Percentiles rank a stretch among this genome's conserved stretches.
Evolutionary conservation across 768 basidiomycete genomes (phyloP).

Genomic region (Clitopilus hobsonii): DNA sequence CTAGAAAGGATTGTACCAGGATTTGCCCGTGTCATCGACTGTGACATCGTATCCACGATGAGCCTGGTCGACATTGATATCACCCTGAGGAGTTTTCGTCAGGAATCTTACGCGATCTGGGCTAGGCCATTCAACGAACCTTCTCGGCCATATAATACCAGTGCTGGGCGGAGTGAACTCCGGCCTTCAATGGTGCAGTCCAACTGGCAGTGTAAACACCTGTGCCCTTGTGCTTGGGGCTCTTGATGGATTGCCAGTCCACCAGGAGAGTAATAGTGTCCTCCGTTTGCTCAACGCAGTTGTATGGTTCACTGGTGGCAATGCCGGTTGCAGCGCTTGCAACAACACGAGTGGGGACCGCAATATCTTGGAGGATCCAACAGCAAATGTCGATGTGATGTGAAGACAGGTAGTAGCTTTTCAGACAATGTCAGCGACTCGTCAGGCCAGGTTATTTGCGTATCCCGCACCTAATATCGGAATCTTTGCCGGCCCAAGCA

Average conservation of each 20-base stretch:
- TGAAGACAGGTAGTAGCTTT: constrained; percentile 91
- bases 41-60: constrained; percentile 92
- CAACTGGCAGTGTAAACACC: constrained; percentile 93
- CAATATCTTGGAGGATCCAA: constrained; percentile 77
- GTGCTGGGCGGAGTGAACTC: constrained; percentile 87
- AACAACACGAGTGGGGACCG: constrained; percentile 78
- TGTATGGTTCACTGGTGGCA: constrained; percentile 84
- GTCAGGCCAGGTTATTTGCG: no score
- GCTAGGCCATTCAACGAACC: constrained; percentile 31
- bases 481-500: constrained; percentile 93
- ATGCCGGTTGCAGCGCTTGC: constrained; percentile 90
- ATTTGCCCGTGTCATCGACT: constrained; percentile 78
- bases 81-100: constrained; percentile 54
- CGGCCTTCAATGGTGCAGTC: constrained; percentile 88
- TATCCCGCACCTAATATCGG: constrained; percentile 80
- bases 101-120: background rate
- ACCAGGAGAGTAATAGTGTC: constrained; percentile 94
- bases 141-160: constrained; percentile 97
- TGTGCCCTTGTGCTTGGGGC: constrained; percentile 73
- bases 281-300: constrained; percentile 82
- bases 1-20: constrained; percentile 91
- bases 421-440: constrained; percentile 4
- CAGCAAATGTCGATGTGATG: constrained; percentile 91
- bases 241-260: constrained; percentile 84
- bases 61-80: constrained; percentile 89